Evolutionary conservation across 805 yeast genomes (phyloP).

Genomic region (Grigorovia jiainica): DNA sequence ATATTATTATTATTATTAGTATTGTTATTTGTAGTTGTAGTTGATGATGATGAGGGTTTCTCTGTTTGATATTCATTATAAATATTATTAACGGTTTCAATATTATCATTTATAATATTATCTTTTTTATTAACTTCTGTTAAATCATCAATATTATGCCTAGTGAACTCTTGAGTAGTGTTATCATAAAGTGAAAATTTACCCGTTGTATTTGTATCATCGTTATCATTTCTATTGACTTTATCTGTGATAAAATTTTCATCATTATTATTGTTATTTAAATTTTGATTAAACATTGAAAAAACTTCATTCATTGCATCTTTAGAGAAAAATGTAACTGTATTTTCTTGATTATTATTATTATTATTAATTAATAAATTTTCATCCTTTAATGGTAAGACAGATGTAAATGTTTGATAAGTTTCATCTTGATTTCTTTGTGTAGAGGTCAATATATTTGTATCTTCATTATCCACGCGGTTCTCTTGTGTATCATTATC

Average conservation of each 20-base stretch:
- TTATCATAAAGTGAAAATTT: slow-evolving; percentile 23
- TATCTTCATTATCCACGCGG: too few relatives aligned
- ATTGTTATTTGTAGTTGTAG: background rate
- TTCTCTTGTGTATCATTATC: slow-evolving; percentile 1
- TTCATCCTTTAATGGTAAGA: slow-evolving; percentile 38
- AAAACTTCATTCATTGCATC: slow-evolving; percentile 67
- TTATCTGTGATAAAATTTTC: slow-evolving; percentile 11
- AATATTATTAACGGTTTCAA: too few relatives aligned
- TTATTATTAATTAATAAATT: slow-evolving; percentile 3
- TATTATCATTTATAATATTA: slow-evolving; percentile 1
- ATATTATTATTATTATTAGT: background rate
- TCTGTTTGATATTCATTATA: too few relatives aligned
- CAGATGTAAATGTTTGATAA: slow-evolving; percentile 28
- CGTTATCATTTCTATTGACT: slow-evolving; percentile 7
- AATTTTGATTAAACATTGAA: slow-evolving; percentile 57
- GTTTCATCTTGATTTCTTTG: background rate
- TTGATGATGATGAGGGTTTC: too few relatives aligned
- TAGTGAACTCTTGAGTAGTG: slow-evolving; percentile 31
- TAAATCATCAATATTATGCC: slow-evolving; percentile 27
- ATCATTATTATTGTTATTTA: background rate
- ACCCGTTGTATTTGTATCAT: slow-evolving; percentile 20
- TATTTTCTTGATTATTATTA: slow-evolving; percentile 34
- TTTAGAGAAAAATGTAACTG: slow-evolving; percentile 67
- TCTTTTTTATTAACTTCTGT: slow-evolving; percentile 26
- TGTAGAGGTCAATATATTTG: background rate